Evolutionary conservation across 495 filamentous ascomycete genomes (phyloP), one percentile per base, ranked within the genome.

Genomic region (Rhizodiscina lignyota): DNA sequence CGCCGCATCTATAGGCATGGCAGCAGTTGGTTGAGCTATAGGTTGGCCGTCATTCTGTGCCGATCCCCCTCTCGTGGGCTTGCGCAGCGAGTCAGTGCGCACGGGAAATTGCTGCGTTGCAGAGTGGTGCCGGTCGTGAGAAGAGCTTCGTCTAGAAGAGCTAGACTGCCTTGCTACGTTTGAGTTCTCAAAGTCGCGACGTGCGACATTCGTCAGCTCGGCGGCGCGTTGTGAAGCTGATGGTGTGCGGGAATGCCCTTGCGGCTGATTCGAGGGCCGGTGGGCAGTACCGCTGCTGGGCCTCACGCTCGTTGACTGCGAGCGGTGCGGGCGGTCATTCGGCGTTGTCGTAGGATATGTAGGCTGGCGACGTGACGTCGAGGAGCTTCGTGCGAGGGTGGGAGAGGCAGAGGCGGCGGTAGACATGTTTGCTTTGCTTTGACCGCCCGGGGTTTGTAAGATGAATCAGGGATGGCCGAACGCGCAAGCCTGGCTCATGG

Each of bases 171-270:
- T 55, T 13, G 34, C 63, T 53, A 35, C 66, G 51, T 67, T 68
- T 42, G 56, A 56, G 30, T 67, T 59, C 48, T 77, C 74, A 38
- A 61, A 67, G 35, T 79, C 74, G 30, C 63, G 61, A 29, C 67
- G 66, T 38, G 64, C 64, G 40, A 72, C 60, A 39, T 57, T 62
- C 8, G 30, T 18, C 30, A 8, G 30, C 18, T 18, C 30, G 6
- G 30, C 30, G 30, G 8, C 30, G 6, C 10, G 10, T 6, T 8
- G 10, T 8, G 30, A 6, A 18, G 8, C 30, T 6, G 8, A 11
- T 11, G 30, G 53, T 5, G 67, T 60, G 22, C 61, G 63, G 37
- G 53, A 57, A 47, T 70, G 60, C 3, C 62, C 56, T 28, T 70
- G 61, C 19, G 67, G 59, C 36, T 66, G 63, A 5, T 68, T 65